Percentiles rank a stretch among this genome's conserved stretches.
phyloP scores from a whole-genome alignment of 495 filamentous ascomycete genomes.

The Amorphotheca resinae region DNA sequence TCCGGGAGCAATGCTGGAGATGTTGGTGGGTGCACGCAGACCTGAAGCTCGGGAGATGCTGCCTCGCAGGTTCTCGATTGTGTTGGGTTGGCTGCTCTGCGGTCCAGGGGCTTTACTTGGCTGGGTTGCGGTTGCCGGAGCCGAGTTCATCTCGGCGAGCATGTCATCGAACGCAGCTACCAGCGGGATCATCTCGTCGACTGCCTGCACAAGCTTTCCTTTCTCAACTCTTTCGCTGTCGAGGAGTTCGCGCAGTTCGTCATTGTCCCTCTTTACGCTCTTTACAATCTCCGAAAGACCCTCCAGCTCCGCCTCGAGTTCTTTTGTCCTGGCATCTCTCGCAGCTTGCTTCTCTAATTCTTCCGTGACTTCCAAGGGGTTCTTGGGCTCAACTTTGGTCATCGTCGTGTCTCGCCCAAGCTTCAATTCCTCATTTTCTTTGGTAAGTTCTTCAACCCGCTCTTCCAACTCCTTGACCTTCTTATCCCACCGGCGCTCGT shows the following conservation, averaged over 20 bases:
- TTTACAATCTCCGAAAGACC: conserved; percentile 56
- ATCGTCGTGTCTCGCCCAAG: conserved; percentile 51
- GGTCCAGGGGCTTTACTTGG: not conserved
- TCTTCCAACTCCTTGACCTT: conserved; percentile 62
- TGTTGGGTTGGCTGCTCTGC: conserved; percentile 1
- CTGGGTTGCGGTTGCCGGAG: not conserved
- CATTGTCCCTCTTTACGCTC: conserved; percentile 51
- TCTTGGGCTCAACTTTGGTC: conserved; percentile 41
- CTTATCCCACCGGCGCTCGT: conserved; percentile 82
- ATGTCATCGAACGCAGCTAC: conserved; percentile 22
- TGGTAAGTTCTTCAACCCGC: conserved; percentile 49
- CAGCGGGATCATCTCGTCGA: conserved; percentile 75
- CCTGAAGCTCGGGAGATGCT: conserved; percentile 27
- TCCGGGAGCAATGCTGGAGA: conserved; percentile 9
- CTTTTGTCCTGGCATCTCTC: conserved; percentile 38
- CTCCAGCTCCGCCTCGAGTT: conserved; percentile 53
- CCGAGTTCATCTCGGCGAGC: conserved; percentile 12
- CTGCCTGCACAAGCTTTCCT: conserved; percentile 80
- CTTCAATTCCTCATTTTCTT: conserved; percentile 63
- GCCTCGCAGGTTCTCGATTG: conserved; percentile 16
- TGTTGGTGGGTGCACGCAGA: conserved; percentile 29
- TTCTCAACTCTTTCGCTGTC: conserved; percentile 82
- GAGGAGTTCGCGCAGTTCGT: conserved; percentile 47
- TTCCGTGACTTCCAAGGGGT: conserved; percentile 30
- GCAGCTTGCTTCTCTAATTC: conserved; percentile 37